Conservation (phyloP, 805 yeast genomes). For the Ogataea wickerhamii region DNA sequence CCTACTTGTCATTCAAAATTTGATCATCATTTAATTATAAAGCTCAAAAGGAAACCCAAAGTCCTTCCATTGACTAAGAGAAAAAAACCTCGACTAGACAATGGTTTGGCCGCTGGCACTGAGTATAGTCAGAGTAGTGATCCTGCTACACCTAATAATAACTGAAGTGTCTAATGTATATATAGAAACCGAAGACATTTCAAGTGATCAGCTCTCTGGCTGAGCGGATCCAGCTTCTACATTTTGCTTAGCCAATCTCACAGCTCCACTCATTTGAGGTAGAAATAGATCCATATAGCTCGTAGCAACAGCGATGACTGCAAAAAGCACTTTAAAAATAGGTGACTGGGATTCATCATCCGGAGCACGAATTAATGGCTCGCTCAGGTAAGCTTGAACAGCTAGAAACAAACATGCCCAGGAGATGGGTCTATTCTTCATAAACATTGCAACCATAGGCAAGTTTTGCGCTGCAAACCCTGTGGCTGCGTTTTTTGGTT, state of each 20-base stretch:
- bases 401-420: slow-evolving; percentile 55
- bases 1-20: slow-evolving; percentile 84
- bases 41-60: slow-evolving; percentile 55
- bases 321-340: slow-evolving; percentile 42
- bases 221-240: slow-evolving; percentile 1
- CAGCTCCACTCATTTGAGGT: slow-evolving; percentile 39
- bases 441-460: slow-evolving; percentile 64
- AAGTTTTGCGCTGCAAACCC: slow-evolving; percentile 48
- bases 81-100: slow-evolving; percentile 19
- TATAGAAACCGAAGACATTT: too few species aligned
- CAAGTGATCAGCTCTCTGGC: too few species aligned
- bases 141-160: slow-evolving; percentile 3
- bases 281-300: slow-evolving; percentile 51
- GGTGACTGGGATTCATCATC: slow-evolving; percentile 42
- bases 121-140: slow-evolving; percentile 4
- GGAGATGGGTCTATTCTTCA: slow-evolving; percentile 51
- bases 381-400: slow-evolving; percentile 45
- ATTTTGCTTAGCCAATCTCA: slow-evolving; percentile 18
- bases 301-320: slow-evolving; percentile 43
- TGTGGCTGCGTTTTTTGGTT: slow-evolving; percentile 43
- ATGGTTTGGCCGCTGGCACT: background rate
- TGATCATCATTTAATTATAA: slow-evolving; percentile 58
- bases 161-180: too few species aligned
- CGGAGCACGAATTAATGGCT: slow-evolving; percentile 29
- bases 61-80: slow-evolving; percentile 30